These are phyloP conservation scores for Penicillium maclennaniae DNA, from an alignment of 495 filamentous ascomycete species.

Conservation along the genomic window DNA sequence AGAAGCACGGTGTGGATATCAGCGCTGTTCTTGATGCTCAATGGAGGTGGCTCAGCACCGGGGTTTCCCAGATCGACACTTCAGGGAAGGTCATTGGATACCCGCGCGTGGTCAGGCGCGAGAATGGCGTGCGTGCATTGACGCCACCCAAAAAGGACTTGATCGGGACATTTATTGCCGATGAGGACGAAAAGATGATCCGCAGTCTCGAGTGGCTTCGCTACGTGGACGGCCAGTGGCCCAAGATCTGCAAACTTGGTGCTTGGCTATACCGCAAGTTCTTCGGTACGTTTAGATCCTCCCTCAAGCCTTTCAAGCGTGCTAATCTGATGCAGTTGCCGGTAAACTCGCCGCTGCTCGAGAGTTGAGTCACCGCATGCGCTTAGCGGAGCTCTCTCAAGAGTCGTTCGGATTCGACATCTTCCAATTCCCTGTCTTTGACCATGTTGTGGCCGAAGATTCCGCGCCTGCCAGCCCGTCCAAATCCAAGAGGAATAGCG, in stretches of 20 bases:
- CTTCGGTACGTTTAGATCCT: constrained; percentile 29
- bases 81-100: constrained; percentile 27
- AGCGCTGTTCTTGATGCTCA: constrained; percentile 52
- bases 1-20: constrained; percentile 50
- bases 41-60: constrained; percentile 44
- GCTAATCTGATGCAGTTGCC: constrained; percentile 18
- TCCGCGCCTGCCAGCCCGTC: constrained; percentile 29
- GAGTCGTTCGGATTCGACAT: constrained; percentile 42
- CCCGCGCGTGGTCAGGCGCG: constrained; percentile 30
- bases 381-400: constrained; percentile 37
- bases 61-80: constrained; percentile 32
- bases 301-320: neutral
- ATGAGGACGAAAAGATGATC: constrained; percentile 67
- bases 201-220: constrained; percentile 82
- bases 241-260: constrained; percentile 64
- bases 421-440: constrained; percentile 26
- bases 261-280: constrained; percentile 62
- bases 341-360: constrained; percentile 63
- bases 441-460: constrained; percentile 21
- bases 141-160: constrained; percentile 56
- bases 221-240: constrained; percentile 64
- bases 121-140: constrained; percentile 31
- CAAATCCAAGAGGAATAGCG: constrained; percentile 28
- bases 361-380: constrained; percentile 49
- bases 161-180: constrained; percentile 57